Conservation (phyloP, 306 rosid genomes). For the Quercus glauca region DNA sequence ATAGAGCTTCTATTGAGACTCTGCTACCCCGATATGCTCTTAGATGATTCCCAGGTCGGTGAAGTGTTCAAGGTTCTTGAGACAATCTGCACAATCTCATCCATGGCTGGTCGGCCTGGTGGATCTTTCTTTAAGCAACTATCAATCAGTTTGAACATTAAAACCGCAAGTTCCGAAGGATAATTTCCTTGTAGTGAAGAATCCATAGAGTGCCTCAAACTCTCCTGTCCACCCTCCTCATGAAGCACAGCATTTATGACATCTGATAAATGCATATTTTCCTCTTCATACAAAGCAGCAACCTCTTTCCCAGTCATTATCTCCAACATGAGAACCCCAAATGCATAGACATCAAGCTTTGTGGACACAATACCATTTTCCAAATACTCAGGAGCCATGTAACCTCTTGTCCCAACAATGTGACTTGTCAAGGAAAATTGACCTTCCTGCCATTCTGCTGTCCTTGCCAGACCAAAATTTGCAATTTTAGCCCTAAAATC, state of each 20-base stretch:
- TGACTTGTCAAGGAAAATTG: conserved; percentile 64
- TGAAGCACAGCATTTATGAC: conserved; percentile 28
- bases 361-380: conserved; percentile 79
- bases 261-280: conserved; percentile 30
- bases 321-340: conserved; percentile 72
- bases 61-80: conserved; percentile 58
- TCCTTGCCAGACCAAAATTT: conserved; percentile 55
- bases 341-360: conserved; percentile 79
- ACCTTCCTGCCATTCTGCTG: conserved; percentile 42
- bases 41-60: conserved; percentile 55
- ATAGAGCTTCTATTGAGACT: conserved; percentile 6
- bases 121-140: conserved; percentile 62
- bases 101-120: conserved; percentile 57
- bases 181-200: conserved; percentile 42
- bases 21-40: conserved; percentile 18
- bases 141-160: conserved; percentile 38
- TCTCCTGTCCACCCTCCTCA: conserved; percentile 35
- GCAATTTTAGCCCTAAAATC: conserved; percentile 70
- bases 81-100: conserved; percentile 59
- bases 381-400: conserved; percentile 89
- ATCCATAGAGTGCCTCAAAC: conserved; percentile 55
- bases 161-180: conserved; percentile 56
- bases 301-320: conserved; percentile 71
- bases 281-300: conserved; percentile 36
- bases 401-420: conserved; percentile 88